Evolutionary conservation across 2,329 filamentous ascomycete genomes (phyloP).

Genomic region (Tolypocladium amazonense): DNA sequence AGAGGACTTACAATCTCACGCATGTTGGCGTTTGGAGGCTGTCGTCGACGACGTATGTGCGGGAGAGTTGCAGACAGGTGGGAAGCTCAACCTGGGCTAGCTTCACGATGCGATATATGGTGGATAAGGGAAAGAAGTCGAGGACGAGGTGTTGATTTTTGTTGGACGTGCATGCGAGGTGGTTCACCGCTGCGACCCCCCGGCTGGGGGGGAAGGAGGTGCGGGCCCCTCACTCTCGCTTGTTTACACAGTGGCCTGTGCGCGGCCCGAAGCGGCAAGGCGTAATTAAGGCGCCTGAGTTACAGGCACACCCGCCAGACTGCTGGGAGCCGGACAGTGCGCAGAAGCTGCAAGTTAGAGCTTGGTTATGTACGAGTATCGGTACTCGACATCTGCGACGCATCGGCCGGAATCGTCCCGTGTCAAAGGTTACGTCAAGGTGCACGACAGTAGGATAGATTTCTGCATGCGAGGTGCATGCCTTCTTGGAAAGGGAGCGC

Average conservation of each 20-base stretch:
- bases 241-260: constrained; percentile 23
- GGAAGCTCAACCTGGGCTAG: constrained; percentile 22
- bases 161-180: constrained; percentile 11
- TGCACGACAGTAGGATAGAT: background rate
- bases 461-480: background rate
- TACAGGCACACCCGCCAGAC: background rate
- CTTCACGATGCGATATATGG: constrained; percentile 20
- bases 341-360: background rate
- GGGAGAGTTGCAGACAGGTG: constrained; percentile 7
- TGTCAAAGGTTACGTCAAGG: too few species aligned
- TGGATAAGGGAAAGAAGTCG: constrained; percentile 12
- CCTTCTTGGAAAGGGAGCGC: background rate
- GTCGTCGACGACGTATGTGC: constrained; percentile 13
- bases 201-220: constrained; percentile 6
- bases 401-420: background rate
- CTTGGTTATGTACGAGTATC: background rate
- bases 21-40: constrained; percentile 37
- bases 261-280: constrained; percentile 18
- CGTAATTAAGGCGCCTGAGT: background rate
- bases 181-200: constrained; percentile 16
- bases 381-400: too few species aligned
- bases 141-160: constrained; percentile 15
- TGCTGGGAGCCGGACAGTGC: background rate
- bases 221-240: constrained; percentile 19
- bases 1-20: constrained; percentile 55